These are phyloP conservation scores for Lachnellula occidentalis DNA, from an alignment of 2,329 filamentous ascomycete genomes.

Conservation along the genomic window DNA sequence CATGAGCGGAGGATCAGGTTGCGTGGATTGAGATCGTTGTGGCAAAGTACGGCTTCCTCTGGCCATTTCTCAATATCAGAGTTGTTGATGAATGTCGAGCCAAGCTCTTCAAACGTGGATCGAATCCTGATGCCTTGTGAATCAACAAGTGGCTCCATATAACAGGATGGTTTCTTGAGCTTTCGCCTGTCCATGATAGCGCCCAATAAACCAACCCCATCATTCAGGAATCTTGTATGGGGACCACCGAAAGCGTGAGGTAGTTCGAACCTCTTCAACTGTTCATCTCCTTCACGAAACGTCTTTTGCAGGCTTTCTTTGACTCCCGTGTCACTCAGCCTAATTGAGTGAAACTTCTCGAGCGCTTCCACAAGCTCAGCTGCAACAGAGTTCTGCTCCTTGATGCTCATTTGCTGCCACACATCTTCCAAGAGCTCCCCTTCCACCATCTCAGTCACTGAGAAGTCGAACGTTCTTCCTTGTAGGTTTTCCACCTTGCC, in stretches of 20 bases:
- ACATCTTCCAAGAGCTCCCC: conserved; percentile 11
- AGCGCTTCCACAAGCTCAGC: conserved; percentile 9
- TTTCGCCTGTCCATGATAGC: conserved; percentile 11
- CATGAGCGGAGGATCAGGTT: conserved; percentile 15
- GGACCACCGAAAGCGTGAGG: conserved; percentile 6
- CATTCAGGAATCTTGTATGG: conserved; percentile 8
- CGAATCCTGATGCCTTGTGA: conserved; percentile 8
- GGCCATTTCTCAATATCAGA: conserved; percentile 20
- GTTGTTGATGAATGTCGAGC: conserved; percentile 11
- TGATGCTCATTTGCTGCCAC: conserved; percentile 11
- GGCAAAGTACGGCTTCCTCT: conserved; percentile 22
- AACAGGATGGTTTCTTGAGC: conserved; percentile 6
- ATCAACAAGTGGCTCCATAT: conserved; percentile 4
- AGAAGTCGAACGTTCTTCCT: conserved; percentile 11
- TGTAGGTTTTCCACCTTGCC: conserved; percentile 7
- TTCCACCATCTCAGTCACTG: conserved; percentile 11
- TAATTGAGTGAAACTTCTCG: conserved; percentile 8
- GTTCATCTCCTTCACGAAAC: conserved; percentile 6
- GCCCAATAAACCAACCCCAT: conserved; percentile 2
- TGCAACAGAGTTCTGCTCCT: conserved; percentile 11
- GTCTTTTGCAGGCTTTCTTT: conserved; percentile 4
- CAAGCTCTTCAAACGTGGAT: conserved; percentile 13
- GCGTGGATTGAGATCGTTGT: conserved; percentile 8
- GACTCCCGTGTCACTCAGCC: conserved; percentile 2
- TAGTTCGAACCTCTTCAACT: background rate